Evolutionary conservation across 2,329 filamentous ascomycete species (phyloP).

Genomic region (Fusarium longipes): DNA sequence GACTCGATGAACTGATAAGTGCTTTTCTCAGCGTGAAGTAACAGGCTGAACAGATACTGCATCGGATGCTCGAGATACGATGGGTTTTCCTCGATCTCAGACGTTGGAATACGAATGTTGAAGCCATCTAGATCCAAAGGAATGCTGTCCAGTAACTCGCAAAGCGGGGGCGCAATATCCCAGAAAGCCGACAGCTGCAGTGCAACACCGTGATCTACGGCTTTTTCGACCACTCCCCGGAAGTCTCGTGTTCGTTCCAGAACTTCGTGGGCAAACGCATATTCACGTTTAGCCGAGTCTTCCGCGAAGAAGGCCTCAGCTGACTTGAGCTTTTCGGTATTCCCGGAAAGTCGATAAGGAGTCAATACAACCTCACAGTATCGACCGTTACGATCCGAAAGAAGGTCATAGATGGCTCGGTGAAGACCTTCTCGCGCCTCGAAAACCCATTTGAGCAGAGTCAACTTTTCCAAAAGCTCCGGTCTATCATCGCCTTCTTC

Average conservation of each 20-base stretch:
- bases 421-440: slow-evolving; percentile 91
- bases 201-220: slow-evolving; percentile 88
- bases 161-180: slow-evolving; percentile 91
- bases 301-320: slow-evolving; percentile 85
- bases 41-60: slow-evolving; percentile 88
- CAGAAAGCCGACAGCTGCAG: slow-evolving; percentile 94
- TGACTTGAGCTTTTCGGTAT: slow-evolving; percentile 81
- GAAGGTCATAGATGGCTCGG: slow-evolving; percentile 84
- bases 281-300: slow-evolving; percentile 78
- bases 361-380: slow-evolving; percentile 86
- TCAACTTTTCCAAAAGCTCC: slow-evolving; percentile 92
- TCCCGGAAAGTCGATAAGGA: slow-evolving; percentile 80
- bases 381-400: slow-evolving; percentile 85
- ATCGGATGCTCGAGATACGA: slow-evolving; percentile 82
- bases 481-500: slow-evolving; percentile 96
- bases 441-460: slow-evolving; percentile 95
- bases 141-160: slow-evolving; percentile 82
- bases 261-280: slow-evolving; percentile 76
- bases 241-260: slow-evolving; percentile 81
- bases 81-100: slow-evolving; percentile 88
- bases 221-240: slow-evolving; percentile 81
- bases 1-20: slow-evolving; percentile 97
- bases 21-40: slow-evolving; percentile 89
- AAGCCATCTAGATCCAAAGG: slow-evolving; percentile 71
- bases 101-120: slow-evolving; percentile 78